Evolutionary conservation across 345 rosid species (phyloP), one percentile per base, ranked within the genome.

Genomic region (Eucalyptus cloeziana): DNA sequence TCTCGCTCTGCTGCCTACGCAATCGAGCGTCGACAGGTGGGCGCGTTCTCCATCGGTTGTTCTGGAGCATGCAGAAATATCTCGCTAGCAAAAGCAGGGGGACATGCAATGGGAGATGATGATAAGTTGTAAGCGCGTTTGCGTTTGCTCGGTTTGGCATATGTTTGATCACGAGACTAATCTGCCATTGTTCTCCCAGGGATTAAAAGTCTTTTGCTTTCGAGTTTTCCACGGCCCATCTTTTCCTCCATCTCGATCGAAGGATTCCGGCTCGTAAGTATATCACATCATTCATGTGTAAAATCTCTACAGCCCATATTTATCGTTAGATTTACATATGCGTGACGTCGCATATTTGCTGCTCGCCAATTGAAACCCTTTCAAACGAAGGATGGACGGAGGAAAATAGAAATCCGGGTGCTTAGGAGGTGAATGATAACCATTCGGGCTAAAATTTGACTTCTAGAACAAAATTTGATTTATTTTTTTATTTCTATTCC

Each of bases 391-490:
- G 83, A 11, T 13, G 30, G 47, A 40, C 2, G 47, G 47, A 6
- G 22, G 47, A 76, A 21, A 3, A 40, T 21, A 40, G 47, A 40
- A 37, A 52, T 52, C 1, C 3, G 2, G 5, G 45, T 37, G 81
- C 27, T 37, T 10, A 19, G 10, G 58, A 8, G 10, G 5, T 1
- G 10, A 21, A 7, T 52, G 4, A 21, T 8, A 21, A 52, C 5
- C 25, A 21, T 52, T 52, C 2, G 0, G 0, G 1, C 2, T 21
- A 52, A 21, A 52, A 52, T 21, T 52, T 52, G 58, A 52, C 8
- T 51, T 52, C 4, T 7, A 52, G 4, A 52, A 52, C 10, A 52
- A 52, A 52, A 1, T 19, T 52, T 52, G 56, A 19, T 52, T 21
- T 52, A 3, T 21, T 21, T 52, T 51, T 52, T 52, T 52, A 7